Evolutionary conservation across 306 rosid genomes (phyloP).

Genomic region (Lathyrus sativus): DNA sequence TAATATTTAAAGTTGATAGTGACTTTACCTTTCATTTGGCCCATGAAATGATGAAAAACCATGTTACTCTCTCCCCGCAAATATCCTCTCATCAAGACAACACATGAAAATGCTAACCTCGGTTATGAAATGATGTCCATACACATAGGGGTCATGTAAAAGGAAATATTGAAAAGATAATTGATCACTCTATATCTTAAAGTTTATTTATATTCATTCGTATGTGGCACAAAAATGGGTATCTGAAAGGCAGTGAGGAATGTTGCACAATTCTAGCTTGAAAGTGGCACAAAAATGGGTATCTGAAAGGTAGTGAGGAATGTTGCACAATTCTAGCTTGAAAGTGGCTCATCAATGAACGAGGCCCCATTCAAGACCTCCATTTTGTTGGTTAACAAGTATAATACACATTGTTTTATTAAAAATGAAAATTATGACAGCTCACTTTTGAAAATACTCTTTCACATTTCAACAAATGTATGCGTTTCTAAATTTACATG

Average conservation of each 20-base stretch:
- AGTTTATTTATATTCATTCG: not conserved
- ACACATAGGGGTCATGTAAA: not conserved
- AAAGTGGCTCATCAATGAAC: too few relatives aligned
- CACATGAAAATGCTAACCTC: slow-evolving; percentile 1
- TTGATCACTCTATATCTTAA: too few relatives aligned
- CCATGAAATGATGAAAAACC: slow-evolving; percentile 87
- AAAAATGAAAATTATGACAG: too few relatives aligned
- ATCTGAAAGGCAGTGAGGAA: slow-evolving; percentile 6
- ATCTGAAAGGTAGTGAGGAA: too few relatives aligned
- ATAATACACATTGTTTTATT: too few relatives aligned
- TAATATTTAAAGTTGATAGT: slow-evolving; percentile 52
- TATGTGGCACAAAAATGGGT: not conserved
- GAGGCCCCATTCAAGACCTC: too few relatives aligned
- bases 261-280: slow-evolving; percentile 2
- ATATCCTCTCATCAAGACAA: slow-evolving; percentile 22
- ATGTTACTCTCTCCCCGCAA: slow-evolving; percentile 79
- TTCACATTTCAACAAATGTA: too few relatives aligned
- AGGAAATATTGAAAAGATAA: not conserved
- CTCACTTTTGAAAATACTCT: too few relatives aligned
- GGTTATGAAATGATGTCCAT: slow-evolving; percentile 6
- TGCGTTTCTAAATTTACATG: too few relatives aligned
- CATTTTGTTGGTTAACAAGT: too few relatives aligned
- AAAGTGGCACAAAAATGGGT: too few relatives aligned
- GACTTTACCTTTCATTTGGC: slow-evolving; percentile 63
- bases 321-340: too few relatives aligned